Conservation (phyloP, 1,139 yeast genomes). For the Suhomyces anneliseae region DNA sequence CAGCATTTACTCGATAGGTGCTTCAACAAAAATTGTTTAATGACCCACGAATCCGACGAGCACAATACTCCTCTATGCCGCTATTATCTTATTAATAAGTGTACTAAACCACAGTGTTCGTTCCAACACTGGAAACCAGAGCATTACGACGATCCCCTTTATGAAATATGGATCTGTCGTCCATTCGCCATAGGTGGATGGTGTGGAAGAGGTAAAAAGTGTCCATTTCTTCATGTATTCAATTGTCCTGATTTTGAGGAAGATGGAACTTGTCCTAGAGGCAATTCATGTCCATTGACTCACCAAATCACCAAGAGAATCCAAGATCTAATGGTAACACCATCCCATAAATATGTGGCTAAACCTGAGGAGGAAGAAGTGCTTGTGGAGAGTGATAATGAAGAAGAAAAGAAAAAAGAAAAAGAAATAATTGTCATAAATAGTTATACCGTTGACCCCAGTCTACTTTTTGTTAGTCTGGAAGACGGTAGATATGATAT, state of each 20-base stretch:
- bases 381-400: slow-evolving; percentile 27
- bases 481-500: slow-evolving; percentile 28
- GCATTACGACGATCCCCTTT: slow-evolving; percentile 39
- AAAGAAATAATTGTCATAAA: slow-evolving; percentile 25
- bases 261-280: slow-evolving; percentile 55
- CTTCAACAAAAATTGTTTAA: slow-evolving; percentile 43
- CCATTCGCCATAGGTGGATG: slow-evolving; percentile 69
- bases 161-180: slow-evolving; percentile 55
- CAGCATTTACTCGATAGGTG: slow-evolving; percentile 50
- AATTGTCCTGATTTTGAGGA: slow-evolving; percentile 75
- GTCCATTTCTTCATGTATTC: slow-evolving; percentile 57
- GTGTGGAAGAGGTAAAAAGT: slow-evolving; percentile 60
- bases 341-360: slow-evolving; percentile 17
- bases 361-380: slow-evolving; percentile 26
- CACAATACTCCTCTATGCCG: slow-evolving; percentile 68
- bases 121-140: slow-evolving; percentile 46
- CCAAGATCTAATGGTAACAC: slow-evolving; percentile 29
- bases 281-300: slow-evolving; percentile 46
- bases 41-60: slow-evolving; percentile 59
- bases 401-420: slow-evolving; percentile 12
- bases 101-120: slow-evolving; percentile 56
- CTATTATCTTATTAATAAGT: slow-evolving; percentile 49
- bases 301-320: slow-evolving; percentile 42
- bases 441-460: slow-evolving; percentile 39
- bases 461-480: slow-evolving; percentile 21